Conservation (phyloP, 345 rosid species). For the Eucalyptus polyanthemos region DNA sequence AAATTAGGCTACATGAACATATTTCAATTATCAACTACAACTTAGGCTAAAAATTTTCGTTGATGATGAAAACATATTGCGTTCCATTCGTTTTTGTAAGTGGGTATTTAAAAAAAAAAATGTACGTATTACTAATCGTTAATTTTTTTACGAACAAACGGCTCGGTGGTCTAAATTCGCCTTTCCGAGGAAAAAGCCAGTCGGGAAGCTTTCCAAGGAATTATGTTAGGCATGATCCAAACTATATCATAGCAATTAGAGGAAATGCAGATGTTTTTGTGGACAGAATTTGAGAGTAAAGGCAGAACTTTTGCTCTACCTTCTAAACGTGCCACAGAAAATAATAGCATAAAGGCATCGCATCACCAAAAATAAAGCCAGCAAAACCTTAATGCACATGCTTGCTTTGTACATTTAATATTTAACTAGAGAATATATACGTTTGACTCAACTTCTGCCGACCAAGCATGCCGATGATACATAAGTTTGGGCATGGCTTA, state of each 20-base stretch:
- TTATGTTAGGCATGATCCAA: not conserved
- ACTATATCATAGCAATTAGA: not conserved
- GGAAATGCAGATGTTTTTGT: not conserved
- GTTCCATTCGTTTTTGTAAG: not conserved
- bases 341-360: not conserved
- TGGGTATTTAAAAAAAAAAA: not conserved
- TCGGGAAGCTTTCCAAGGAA: not conserved
- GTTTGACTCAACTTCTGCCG: not conserved
- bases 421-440: not conserved
- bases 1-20: not conserved
- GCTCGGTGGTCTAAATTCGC: not conserved
- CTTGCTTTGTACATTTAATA: not conserved
- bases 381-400: not conserved
- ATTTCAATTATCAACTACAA: not conserved
- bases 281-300: not conserved
- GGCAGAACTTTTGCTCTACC: not conserved
- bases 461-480: not conserved
- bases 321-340: not conserved
- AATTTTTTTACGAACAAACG: not conserved
- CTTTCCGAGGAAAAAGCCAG: not conserved
- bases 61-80: not conserved
- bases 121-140: not conserved
- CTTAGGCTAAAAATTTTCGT: not conserved
- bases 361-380: not conserved
- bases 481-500: not conserved